Percentiles rank a stretch among this genome's conserved stretches.
phyloP scores from a whole-genome alignment of 768 basidiomycete species.

The Strobilomyces dryophilus region DNA sequence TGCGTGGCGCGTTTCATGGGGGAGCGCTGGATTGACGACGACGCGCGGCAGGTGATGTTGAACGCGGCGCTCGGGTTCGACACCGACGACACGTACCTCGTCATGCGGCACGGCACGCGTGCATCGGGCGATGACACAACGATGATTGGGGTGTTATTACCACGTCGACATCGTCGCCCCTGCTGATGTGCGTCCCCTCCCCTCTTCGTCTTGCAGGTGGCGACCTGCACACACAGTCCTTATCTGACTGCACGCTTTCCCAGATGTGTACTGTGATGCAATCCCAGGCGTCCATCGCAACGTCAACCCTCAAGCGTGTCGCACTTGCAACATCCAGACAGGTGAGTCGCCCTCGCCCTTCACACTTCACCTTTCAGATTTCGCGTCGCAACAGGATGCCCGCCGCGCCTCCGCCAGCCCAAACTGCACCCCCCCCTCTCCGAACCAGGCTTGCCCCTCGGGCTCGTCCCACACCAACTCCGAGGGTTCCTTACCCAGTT shows the following conservation, averaged over 20 bases:
- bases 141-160: conserved; percentile 87
- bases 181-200: conserved; percentile 61
- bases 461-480: conserved; percentile 90
- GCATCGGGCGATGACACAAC: conserved; percentile 29
- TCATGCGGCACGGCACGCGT: conserved; percentile 91
- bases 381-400: conserved; percentile 31
- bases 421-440: conserved; percentile 12
- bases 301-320: conserved; percentile 89
- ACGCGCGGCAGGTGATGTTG: conserved; percentile 75
- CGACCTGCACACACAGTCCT: conserved; percentile 37
- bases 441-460: conserved; percentile 60
- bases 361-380: too few relatives aligned
- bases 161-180: conserved; percentile 98
- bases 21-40: neutral
- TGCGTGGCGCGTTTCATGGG: conserved; percentile 19
- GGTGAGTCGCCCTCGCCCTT: conserved; percentile 45
- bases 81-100: conserved; percentile 87
- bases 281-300: conserved; percentile 91
- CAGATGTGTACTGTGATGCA: conserved; percentile 99
- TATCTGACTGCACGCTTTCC: conserved; percentile 90
- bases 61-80: conserved; percentile 97
- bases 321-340: conserved; percentile 82
- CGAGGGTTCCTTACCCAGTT: conserved; percentile 89
- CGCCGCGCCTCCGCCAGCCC: conserved; percentile 67
- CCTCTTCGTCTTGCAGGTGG: too few relatives aligned